These are phyloP conservation scores for Pythium myriotylum DNA, from an alignment of 352 stramenopile species.

Conservation along the genomic window DNA sequence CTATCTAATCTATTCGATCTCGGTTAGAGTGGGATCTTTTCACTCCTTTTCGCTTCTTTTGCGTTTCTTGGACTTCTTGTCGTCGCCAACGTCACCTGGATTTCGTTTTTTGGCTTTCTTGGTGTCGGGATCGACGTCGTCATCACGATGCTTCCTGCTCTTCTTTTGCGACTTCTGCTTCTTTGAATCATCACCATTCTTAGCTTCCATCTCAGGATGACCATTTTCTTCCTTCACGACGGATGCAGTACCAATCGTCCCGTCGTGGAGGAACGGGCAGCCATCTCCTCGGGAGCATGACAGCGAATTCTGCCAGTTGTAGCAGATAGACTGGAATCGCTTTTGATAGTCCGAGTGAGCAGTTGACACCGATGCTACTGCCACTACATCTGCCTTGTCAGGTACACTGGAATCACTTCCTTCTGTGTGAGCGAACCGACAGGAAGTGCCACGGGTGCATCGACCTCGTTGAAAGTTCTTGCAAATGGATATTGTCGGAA, in stretches of 20 bases:
- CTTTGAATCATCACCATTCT: slow-evolving; percentile 5
- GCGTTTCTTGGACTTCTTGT: slow-evolving; percentile 17
- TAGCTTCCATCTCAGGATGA: slow-evolving; percentile 6
- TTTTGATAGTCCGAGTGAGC: slow-evolving; percentile 38
- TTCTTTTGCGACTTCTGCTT: slow-evolving; percentile 28
- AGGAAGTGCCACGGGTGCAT: slow-evolving; percentile 30
- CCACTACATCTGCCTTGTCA: neutral
- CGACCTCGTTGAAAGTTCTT: slow-evolving; percentile 32
- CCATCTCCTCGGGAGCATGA: slow-evolving; percentile 31
- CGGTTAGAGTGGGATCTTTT: neutral
- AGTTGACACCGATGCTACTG: slow-evolving; percentile 10
- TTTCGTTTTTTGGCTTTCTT: slow-evolving; percentile 21
- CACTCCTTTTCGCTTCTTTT: slow-evolving; percentile 3
- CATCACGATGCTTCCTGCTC: slow-evolving; percentile 14
- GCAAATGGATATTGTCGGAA: slow-evolving; percentile 32
- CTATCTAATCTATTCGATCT: slow-evolving; percentile 18
- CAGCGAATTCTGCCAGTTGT: slow-evolving; percentile 39
- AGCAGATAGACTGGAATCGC: slow-evolving; percentile 41
- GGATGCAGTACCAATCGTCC: neutral
- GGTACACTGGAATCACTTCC: neutral
- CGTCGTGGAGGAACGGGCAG: slow-evolving; percentile 37
- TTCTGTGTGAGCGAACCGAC: slow-evolving; percentile 34
- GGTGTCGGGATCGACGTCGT: slow-evolving; percentile 5
- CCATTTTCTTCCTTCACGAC: slow-evolving; percentile 3
- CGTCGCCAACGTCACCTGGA: neutral